Conservation (phyloP, 768 basidiomycete species). For the Lentinula boryana region DNA sequence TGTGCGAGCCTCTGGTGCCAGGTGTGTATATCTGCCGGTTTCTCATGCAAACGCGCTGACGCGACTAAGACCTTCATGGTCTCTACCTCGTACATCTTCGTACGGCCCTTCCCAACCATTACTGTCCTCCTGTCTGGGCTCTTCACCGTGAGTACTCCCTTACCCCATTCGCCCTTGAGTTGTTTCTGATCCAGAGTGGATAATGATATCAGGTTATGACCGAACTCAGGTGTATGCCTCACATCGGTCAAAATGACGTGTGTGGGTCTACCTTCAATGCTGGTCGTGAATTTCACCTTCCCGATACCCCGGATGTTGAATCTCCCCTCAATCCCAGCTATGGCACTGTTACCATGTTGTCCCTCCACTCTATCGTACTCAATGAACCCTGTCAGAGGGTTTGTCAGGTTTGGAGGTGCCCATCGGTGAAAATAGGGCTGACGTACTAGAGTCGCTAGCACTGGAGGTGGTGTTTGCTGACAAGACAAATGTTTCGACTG, state of each 20-base stretch:
- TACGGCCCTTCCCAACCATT: not conserved
- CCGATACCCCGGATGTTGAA: not conserved
- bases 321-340: no score
- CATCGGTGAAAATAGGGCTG: no score
- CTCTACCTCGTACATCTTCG: not conserved
- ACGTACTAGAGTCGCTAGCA: no score
- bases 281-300: not conserved
- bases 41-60: not conserved
- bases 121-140: fast-evolving
- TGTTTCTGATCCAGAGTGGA: no score
- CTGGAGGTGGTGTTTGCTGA: no score
- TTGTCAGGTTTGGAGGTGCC: no score
- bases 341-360: no score
- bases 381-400: no score
- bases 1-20: conserved; percentile 7
- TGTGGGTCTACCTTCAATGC: not conserved
- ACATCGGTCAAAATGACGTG: not conserved
- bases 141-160: not conserved
- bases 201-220: not conserved
- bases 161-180: not conserved
- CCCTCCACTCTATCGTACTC: no score
- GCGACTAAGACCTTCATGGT: not conserved
- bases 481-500: no score
- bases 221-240: not conserved
- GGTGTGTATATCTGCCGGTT: not conserved